A percentile compares a stretch with the other conserved stretches of the same genome.
phyloP scores from a whole-genome alignment of 75 land plant genomes.

The Adiantum capillusveneris region DNA sequence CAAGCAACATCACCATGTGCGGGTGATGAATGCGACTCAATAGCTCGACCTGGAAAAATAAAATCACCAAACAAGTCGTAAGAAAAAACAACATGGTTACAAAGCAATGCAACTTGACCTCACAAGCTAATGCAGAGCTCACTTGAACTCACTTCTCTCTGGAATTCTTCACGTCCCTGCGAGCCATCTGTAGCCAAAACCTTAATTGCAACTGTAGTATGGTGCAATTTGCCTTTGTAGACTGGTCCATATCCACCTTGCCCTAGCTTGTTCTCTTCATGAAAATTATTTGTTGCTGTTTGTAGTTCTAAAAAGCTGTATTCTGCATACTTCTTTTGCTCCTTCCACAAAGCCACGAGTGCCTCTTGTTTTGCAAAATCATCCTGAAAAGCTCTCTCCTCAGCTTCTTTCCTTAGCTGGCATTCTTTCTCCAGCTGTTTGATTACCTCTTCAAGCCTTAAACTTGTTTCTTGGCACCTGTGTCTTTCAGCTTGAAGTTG shows the following conservation, averaged over 20 bases:
- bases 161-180: constrained; percentile 34
- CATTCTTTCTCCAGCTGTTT: constrained; percentile 13
- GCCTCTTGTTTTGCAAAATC: constrained; percentile 29
- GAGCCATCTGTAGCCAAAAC: constrained; percentile 28
- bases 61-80: too few relatives aligned
- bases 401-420: constrained; percentile 30
- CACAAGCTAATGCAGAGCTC: too few relatives aligned
- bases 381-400: constrained; percentile 22
- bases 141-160: constrained; percentile 27
- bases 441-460: too few relatives aligned
- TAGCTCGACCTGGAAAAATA: constrained; percentile 36
- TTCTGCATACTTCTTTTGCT: constrained; percentile 15
- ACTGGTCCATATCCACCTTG: constrained; percentile 60
- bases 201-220: constrained; percentile 39
- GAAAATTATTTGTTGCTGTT: constrained; percentile 32
- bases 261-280: constrained; percentile 27
- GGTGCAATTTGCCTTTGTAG: constrained; percentile 27
- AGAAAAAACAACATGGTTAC: too few relatives aligned
- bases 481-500: too few relatives aligned
- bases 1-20: constrained; percentile 51
- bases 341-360: constrained; percentile 20
- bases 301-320: constrained; percentile 36
- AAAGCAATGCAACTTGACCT: too few relatives aligned
- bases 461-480: too few relatives aligned
- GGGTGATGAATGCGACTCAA: constrained; percentile 50